phyloP scores from a whole-genome alignment of 371 early-diverging fungal species.

The Mortierella sp. region DNA sequence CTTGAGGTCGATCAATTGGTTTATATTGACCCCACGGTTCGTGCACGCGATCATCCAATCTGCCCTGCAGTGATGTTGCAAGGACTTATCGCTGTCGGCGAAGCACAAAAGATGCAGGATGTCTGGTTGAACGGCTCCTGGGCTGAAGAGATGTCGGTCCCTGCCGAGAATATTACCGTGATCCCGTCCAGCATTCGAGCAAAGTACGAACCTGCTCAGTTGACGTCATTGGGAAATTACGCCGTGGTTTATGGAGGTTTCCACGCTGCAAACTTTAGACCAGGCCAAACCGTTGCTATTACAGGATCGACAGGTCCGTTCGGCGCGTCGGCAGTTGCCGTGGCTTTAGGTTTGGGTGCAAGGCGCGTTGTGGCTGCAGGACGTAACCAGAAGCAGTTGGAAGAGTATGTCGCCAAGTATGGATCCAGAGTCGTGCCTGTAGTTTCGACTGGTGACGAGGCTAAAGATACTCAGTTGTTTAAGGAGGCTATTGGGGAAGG shows the following conservation, averaged over 20 bases:
- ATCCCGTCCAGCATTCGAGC: constrained; percentile 28
- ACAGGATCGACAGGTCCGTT: constrained; percentile 39
- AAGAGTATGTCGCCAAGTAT: constrained; percentile 20
- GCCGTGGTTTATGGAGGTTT: constrained; percentile 36
- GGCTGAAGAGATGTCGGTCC: constrained; percentile 35
- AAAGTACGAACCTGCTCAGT: constrained; percentile 12
- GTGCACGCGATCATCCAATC: constrained; percentile 42
- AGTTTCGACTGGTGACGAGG: constrained; percentile 21
- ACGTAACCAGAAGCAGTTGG: constrained; percentile 23
- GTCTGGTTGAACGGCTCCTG: constrained; percentile 35
- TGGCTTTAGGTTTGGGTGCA: constrained; percentile 39
- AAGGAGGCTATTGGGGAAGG: constrained; percentile 26
- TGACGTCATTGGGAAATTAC: constrained; percentile 29
- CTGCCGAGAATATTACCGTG: constrained; percentile 34
- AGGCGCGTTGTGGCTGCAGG: constrained; percentile 36
- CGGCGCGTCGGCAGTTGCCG: constrained; percentile 24
- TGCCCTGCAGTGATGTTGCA: constrained; percentile 29
- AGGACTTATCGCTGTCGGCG: constrained; percentile 25
- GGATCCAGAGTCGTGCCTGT: constrained; percentile 31
- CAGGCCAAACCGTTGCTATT: constrained; percentile 39
- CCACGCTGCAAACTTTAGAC: constrained; percentile 16
- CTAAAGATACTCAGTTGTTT: constrained; percentile 23
- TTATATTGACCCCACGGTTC: constrained; percentile 35
- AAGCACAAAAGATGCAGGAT: constrained; percentile 13
- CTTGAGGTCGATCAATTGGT: constrained; percentile 37